phyloP scores from a whole-genome alignment of 2,329 filamentous ascomycete species.

The Phyllosticta capitalensis region DNA sequence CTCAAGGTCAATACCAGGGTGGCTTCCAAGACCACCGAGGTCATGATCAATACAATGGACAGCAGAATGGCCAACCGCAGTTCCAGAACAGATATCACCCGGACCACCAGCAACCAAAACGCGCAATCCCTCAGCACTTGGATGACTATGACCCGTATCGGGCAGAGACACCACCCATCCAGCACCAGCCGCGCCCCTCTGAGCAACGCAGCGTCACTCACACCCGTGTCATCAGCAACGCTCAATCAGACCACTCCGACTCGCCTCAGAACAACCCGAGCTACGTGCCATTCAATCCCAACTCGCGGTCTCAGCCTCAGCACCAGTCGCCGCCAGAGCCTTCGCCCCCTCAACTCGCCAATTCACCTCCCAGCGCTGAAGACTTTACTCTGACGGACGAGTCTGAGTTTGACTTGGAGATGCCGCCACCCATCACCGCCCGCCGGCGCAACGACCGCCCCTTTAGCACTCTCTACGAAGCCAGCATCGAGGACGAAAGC shows the following conservation, averaged over 20 bases:
- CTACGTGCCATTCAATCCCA: neutral
- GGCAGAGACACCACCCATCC: neutral
- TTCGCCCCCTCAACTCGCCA: neutral
- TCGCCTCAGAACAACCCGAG: neutral
- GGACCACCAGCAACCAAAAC: neutral
- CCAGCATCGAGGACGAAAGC: neutral
- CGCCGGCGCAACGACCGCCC: neutral
- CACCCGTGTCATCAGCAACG: neutral
- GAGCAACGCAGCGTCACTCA: neutral
- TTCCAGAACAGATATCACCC: neutral
- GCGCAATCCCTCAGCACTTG: neutral
- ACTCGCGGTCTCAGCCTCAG: neutral
- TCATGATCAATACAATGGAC: neutral
- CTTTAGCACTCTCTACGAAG: neutral
- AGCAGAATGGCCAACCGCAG: neutral
- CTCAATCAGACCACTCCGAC: neutral
- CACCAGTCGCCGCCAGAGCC: neutral
- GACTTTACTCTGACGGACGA: neutral
- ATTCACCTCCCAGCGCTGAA: neutral
- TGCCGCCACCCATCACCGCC: neutral
- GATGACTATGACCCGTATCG: slow-evolving; percentile 9
- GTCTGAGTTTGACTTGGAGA: neutral
- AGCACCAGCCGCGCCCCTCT: neutral
- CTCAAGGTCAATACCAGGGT: neutral
- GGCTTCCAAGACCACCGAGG: neutral